Evolutionary conservation across 208 protist genomes (phyloP).

Genomic region (Acanthamoeba royreba): DNA sequence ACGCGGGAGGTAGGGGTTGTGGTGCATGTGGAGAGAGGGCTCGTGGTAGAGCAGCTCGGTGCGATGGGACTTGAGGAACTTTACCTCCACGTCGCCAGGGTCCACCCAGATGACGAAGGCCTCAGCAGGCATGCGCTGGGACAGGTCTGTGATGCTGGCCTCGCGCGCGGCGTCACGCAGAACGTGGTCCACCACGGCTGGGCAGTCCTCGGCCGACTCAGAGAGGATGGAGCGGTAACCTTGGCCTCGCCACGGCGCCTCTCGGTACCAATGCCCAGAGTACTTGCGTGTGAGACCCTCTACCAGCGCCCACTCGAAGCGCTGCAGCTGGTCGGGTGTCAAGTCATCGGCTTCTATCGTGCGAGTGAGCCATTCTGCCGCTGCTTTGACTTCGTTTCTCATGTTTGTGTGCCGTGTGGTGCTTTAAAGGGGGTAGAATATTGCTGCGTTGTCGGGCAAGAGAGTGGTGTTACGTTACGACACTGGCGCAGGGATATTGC

Average conservation of each 20-base stretch:
- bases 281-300: neutral
- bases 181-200: neutral
- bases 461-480: no score
- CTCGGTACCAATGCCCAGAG: neutral
- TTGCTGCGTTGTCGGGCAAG: no score
- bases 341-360: neutral
- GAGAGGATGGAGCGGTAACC: slow-evolving; percentile 10
- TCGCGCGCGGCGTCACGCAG: neutral
- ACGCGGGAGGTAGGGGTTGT: no score
- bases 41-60: slow-evolving; percentile 11
- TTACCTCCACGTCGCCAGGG: neutral
- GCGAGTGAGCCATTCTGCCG: neutral
- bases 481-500: no score
- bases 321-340: neutral
- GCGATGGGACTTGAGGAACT: slow-evolving; percentile 8
- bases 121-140: neutral
- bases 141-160: neutral
- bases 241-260: slow-evolving; percentile 11
- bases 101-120: slow-evolving; percentile 32
- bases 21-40: no score
- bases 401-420: neutral
- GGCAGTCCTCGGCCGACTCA: neutral
- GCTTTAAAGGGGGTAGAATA: no score
- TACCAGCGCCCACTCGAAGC: neutral
- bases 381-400: neutral